Conservation (phyloP, 1,284 basidiomycete genomes). For the Entoloma clypeatum region DNA sequence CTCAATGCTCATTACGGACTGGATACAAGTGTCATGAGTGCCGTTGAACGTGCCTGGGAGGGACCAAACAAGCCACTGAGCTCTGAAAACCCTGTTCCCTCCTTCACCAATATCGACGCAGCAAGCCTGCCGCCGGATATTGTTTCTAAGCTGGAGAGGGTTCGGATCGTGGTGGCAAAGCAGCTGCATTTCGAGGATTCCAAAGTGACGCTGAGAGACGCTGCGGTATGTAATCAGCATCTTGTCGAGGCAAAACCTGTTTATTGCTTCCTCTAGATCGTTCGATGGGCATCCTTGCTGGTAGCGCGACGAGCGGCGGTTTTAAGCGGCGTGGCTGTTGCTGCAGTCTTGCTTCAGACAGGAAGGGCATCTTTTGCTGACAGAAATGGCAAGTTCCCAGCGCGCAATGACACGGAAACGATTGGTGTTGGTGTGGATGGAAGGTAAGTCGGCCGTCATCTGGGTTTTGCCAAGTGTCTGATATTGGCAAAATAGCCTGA, state of each 20-base stretch:
- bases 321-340: conserved; percentile 85
- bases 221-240: conserved; percentile 43
- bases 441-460: conserved; percentile 46
- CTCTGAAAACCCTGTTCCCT: conserved; percentile 28
- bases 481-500: conserved; percentile 60
- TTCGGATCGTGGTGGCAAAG: conserved; percentile 58
- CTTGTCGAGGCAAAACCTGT: neutral
- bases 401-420: conserved; percentile 41
- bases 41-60: conserved; percentile 75
- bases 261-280: conserved; percentile 43
- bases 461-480: neutral
- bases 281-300: conserved; percentile 74
- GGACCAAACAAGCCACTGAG: conserved; percentile 30
- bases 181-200: conserved; percentile 54
- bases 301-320: conserved; percentile 83
- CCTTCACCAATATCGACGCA: conserved; percentile 33
- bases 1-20: conserved; percentile 92
- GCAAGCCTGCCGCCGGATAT: conserved; percentile 28
- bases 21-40: conserved; percentile 91
- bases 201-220: conserved; percentile 61
- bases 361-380: conserved; percentile 50
- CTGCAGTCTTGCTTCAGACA: conserved; percentile 83
- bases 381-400: conserved; percentile 34
- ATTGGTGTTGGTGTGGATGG: conserved; percentile 88
- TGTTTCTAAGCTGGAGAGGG: conserved; percentile 41